These are phyloP conservation scores for Amanita polypyramis DNA, from an alignment of 768 basidiomycete species.

Conservation along the genomic window DNA sequence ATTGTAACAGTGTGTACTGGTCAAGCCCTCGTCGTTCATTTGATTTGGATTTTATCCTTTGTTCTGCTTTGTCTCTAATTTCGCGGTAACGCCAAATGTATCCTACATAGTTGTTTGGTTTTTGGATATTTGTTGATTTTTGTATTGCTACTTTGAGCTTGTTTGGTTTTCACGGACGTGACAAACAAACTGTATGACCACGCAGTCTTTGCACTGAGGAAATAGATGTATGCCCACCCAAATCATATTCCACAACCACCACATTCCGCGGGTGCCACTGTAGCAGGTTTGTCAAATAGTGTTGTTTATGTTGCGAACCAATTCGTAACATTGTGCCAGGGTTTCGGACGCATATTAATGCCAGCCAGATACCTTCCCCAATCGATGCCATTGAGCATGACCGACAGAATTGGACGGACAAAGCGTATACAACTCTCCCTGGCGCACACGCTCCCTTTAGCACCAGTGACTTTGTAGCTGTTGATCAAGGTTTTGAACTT, in stretches of 20 bases:
- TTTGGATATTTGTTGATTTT: no score
- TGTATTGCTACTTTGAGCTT: not conserved
- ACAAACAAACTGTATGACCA: no score
- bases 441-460: slow-evolving; percentile 64
- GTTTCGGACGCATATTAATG: slow-evolving; percentile 74
- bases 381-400: slow-evolving; percentile 72
- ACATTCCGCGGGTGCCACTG: slow-evolving; percentile 6
- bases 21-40: not conserved
- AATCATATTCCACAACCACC: slow-evolving; percentile 8
- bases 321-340: slow-evolving; percentile 30
- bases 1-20: not conserved
- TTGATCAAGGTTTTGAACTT: slow-evolving; percentile 63
- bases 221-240: slow-evolving; percentile 6
- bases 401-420: slow-evolving; percentile 65
- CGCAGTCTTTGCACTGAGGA: not conserved
- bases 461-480: slow-evolving; percentile 80
- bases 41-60: not conserved
- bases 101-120: not conserved
- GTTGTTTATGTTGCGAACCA: not conserved
- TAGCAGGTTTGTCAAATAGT: slow-evolving; percentile 1
- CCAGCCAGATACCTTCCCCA: slow-evolving; percentile 86
- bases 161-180: not conserved
- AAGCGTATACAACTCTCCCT: slow-evolving; percentile 50
- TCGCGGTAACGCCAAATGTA: not conserved
- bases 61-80: not conserved